Conservation (phyloP, 805 yeast species). For the Diddensiella transvaalensis region DNA sequence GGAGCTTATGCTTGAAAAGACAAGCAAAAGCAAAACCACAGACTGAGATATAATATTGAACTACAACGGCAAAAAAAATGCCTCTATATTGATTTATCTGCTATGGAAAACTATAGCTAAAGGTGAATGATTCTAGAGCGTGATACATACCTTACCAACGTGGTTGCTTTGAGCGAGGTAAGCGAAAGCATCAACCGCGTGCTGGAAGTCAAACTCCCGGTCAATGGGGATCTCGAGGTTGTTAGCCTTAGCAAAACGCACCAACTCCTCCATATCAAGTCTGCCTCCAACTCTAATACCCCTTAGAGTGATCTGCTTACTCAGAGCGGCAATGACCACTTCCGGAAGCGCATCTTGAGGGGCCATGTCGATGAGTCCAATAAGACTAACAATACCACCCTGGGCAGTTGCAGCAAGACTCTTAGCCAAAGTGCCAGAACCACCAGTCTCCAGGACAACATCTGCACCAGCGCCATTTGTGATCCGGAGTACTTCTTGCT, state of each 20-base stretch:
- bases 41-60: too few species aligned
- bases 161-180: slow-evolving; percentile 7
- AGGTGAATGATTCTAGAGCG: too few species aligned
- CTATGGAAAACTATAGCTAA: too few species aligned
- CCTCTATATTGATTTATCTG: too few species aligned
- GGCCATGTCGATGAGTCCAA: slow-evolving; percentile 12
- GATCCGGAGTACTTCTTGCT: slow-evolving; percentile 8
- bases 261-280: slow-evolving; percentile 1
- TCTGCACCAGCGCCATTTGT: slow-evolving; percentile 15
- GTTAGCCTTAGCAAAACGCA: slow-evolving; percentile 6
- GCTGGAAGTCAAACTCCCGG: slow-evolving; percentile 5
- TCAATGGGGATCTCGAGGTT: slow-evolving; percentile 10
- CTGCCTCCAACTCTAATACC: slow-evolving; percentile 12
- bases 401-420: slow-evolving; percentile 5
- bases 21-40: too few species aligned
- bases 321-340: not conserved
- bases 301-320: slow-evolving; percentile 4
- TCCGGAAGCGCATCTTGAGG: slow-evolving; percentile 9
- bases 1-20: too few species aligned
- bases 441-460: slow-evolving; percentile 16
- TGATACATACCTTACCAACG: slow-evolving; percentile 14
- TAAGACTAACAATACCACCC: slow-evolving; percentile 7
- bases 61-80: too few species aligned
- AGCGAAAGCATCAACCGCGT: slow-evolving; percentile 9
- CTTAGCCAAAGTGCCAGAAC: slow-evolving; percentile 10